These are phyloP conservation scores for Dalbergia cochinchinensis DNA, from an alignment of 306 rosid genomes.

Conservation along the genomic window DNA sequence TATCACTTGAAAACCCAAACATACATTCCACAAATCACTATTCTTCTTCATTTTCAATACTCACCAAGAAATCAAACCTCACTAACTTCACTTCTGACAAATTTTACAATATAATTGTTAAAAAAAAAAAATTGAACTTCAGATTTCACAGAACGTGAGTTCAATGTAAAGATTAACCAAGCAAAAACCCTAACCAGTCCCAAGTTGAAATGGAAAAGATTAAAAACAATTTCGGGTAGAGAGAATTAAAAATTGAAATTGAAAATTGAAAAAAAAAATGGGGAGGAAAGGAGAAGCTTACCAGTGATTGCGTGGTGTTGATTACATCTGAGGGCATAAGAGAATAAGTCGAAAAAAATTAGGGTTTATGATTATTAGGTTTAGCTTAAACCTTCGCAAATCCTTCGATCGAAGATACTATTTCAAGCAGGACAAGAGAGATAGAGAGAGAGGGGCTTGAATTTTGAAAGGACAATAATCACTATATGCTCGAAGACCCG, in stretches of 20 bases:
- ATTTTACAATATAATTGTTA: not conserved
- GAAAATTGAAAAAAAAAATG: not conserved
- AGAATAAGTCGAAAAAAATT: slow-evolving; percentile 19
- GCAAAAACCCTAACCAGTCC: slow-evolving; percentile 44
- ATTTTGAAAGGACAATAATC: slow-evolving; percentile 19
- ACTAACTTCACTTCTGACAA: slow-evolving; percentile 48
- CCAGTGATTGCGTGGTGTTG: slow-evolving; percentile 36
- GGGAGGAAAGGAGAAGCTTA: slow-evolving; percentile 13
- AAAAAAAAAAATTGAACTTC: not conserved
- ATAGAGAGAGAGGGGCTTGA: not conserved
- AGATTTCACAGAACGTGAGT: slow-evolving; percentile 11
- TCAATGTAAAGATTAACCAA: slow-evolving; percentile 19
- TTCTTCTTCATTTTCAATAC: slow-evolving; percentile 40
- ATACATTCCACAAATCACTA: slow-evolving; percentile 51
- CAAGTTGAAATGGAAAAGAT: not conserved
- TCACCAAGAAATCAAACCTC: slow-evolving; percentile 30
- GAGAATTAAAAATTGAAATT: slow-evolving; percentile 17
- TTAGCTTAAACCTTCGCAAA: slow-evolving; percentile 50
- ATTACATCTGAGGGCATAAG: slow-evolving; percentile 45
- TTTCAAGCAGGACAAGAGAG: not conserved
- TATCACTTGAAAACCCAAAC: slow-evolving; percentile 60
- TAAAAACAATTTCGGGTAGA: not conserved
- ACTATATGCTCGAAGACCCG: slow-evolving; percentile 3
- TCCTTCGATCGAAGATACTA: slow-evolving; percentile 35
- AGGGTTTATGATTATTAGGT: slow-evolving; percentile 37